phyloP scores from a whole-genome alignment of 192 early-diverging fungal species.

The Coemansia sp. region DNA sequence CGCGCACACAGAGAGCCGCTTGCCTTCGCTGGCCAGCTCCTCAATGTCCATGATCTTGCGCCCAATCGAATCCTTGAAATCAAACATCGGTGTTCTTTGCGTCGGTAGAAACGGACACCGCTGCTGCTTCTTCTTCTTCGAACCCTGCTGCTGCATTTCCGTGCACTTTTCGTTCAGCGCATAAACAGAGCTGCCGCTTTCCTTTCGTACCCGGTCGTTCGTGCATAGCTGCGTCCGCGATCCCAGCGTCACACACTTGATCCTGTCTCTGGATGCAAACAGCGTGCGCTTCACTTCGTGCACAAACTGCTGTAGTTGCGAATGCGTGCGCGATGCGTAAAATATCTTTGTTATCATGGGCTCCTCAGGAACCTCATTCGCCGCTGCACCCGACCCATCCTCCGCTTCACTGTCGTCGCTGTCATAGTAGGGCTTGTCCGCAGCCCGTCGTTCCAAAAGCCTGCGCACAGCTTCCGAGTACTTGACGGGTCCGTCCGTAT shows the following conservation, averaged over 20 bases:
- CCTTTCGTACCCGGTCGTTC: constrained; percentile 61
- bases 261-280: constrained; percentile 55
- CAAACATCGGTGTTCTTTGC: constrained; percentile 55
- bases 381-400: constrained; percentile 29
- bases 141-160: constrained; percentile 64
- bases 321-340: constrained; percentile 82
- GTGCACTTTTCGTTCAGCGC: constrained; percentile 79
- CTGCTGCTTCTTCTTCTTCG: constrained; percentile 20
- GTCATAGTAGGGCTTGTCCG: constrained; percentile 10
- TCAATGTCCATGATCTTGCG: constrained; percentile 76
- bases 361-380: constrained; percentile 54
- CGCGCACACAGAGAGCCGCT: constrained; percentile 62
- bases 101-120: constrained; percentile 57
- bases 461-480: constrained; percentile 59
- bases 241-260: constrained; percentile 70
- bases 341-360: constrained; percentile 48
- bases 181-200: constrained; percentile 34
- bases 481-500: constrained; percentile 30
- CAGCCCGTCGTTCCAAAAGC: constrained; percentile 52
- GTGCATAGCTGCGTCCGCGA: constrained; percentile 84
- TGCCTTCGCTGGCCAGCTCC: constrained; percentile 70
- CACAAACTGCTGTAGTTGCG: constrained; percentile 88
- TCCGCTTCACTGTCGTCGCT: constrained; percentile 19
- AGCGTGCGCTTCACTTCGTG: constrained; percentile 78
- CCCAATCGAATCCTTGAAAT: constrained; percentile 60